Evolutionary conservation across 2,329 filamentous ascomycete genomes (phyloP).

Genomic region (Cryphonectria nitschkei): DNA sequence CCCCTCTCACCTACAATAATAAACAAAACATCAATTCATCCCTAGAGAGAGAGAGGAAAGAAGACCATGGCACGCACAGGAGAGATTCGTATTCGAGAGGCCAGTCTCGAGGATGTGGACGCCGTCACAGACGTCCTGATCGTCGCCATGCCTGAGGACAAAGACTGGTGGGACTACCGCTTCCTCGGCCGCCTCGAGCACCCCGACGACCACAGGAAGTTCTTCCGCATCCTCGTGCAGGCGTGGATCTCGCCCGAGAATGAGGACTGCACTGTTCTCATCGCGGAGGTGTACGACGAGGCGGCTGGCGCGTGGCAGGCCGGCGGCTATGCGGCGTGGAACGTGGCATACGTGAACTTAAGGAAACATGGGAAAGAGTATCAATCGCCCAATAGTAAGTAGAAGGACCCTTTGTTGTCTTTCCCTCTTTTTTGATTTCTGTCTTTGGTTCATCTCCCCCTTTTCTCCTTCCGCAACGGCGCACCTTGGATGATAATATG

Average conservation of each 20-base stretch:
- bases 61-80: neutral
- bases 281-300: slow-evolving; percentile 13
- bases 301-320: neutral
- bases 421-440: too few species aligned
- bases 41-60: too few species aligned
- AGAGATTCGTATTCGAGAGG: slow-evolving; percentile 15
- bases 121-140: slow-evolving; percentile 20
- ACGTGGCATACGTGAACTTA: slow-evolving; percentile 19
- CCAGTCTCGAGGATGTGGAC: slow-evolving; percentile 10
- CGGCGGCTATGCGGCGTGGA: slow-evolving; percentile 17
- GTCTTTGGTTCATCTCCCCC: neutral
- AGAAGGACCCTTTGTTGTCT: neutral
- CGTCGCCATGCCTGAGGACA: slow-evolving; percentile 15
- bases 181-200: slow-evolving; percentile 11
- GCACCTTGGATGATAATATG: neutral
- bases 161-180: slow-evolving; percentile 21
- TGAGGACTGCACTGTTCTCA: slow-evolving; percentile 14
- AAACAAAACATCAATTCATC: neutral
- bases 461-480: neutral
- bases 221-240: slow-evolving; percentile 13
- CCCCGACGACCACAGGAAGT: slow-evolving; percentile 14
- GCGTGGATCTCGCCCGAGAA: slow-evolving; percentile 5
- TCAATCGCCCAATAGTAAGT: slow-evolving; percentile 4
- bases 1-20: neutral
- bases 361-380: slow-evolving; percentile 9